These are phyloP conservation scores for Neoascochyta sp. DNA, from an alignment of 2,329 filamentous ascomycete genomes.

Conservation along the genomic window DNA sequence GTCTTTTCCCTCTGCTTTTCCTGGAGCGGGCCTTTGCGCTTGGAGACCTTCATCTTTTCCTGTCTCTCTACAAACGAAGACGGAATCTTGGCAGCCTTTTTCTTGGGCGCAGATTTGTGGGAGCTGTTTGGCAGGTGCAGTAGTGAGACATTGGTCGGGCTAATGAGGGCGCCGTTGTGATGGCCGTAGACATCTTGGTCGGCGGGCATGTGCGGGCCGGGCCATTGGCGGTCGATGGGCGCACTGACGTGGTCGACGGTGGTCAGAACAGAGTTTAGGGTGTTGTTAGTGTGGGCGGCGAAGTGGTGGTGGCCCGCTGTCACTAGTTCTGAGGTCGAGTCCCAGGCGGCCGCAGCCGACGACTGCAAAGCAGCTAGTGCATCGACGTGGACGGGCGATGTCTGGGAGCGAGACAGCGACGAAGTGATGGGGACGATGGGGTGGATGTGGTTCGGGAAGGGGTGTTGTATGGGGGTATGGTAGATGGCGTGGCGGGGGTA, in stretches of 20 bases:
- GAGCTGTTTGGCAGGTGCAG: too few relatives aligned
- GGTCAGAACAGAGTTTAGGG: conserved; percentile 9
- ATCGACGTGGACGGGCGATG: conserved; percentile 13
- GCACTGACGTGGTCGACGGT: too few relatives aligned
- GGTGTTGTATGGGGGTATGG: too few relatives aligned
- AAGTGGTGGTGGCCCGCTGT: conserved; percentile 13
- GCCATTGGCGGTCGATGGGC: too few relatives aligned
- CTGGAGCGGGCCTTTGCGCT: conserved; percentile 27
- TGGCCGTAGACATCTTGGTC: too few relatives aligned
- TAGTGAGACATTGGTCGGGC: too few relatives aligned
- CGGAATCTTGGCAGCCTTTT: conserved; percentile 28
- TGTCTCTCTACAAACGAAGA: conserved; percentile 33
- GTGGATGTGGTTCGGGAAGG: conserved; percentile 18
- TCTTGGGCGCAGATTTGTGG: too few relatives aligned
- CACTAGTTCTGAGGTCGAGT: conserved; percentile 6
- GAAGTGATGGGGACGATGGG: too few relatives aligned
- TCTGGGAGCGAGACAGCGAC: conserved; percentile 16
- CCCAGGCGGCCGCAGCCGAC: conserved; percentile 17
- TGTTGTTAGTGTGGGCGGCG: conserved; percentile 11
- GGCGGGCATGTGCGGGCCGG: too few relatives aligned
- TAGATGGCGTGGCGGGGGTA: too few relatives aligned
- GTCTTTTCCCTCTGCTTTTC: conserved; percentile 31
- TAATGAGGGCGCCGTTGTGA: too few relatives aligned
- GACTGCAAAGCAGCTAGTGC: too few relatives aligned
- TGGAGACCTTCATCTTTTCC: conserved; percentile 33